Conservation (phyloP, 2,329 filamentous ascomycete species). For the Cytospora piceae region DNA sequence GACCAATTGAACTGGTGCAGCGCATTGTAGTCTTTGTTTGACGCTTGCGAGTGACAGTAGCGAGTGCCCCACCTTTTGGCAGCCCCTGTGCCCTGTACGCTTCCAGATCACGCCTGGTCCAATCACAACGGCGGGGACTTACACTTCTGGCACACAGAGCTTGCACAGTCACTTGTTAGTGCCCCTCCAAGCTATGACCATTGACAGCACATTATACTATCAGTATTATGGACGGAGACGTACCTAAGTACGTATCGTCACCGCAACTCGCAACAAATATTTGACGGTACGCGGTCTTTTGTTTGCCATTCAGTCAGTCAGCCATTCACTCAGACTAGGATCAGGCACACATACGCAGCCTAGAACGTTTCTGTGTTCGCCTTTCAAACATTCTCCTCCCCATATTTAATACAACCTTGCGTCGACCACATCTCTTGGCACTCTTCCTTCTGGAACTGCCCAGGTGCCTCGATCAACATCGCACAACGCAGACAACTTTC, state of each 20-base stretch:
- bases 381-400: neutral
- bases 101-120: neutral
- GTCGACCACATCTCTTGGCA: neutral
- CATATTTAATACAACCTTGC: neutral
- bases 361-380: neutral
- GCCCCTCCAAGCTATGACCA: neutral
- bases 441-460: neutral
- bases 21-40: neutral
- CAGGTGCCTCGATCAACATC: neutral
- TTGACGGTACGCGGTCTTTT: neutral
- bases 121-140: neutral
- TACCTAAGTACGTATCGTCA: neutral
- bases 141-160: neutral
- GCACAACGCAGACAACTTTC: neutral
- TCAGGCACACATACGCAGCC: neutral
- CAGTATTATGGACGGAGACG: neutral
- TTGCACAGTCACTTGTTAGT: neutral
- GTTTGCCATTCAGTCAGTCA: neutral
- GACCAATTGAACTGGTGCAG: slow-evolving; percentile 1
- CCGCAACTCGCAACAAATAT: neutral
- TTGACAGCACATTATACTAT: neutral
- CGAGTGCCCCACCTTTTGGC: neutral
- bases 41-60: neutral
- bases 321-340: neutral
- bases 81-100: neutral